Evolutionary conservation across 2,329 filamentous ascomycete species (phyloP), one percentile per base, ranked within the genome.

Genomic region (Phaeosphaeria sp.): DNA sequence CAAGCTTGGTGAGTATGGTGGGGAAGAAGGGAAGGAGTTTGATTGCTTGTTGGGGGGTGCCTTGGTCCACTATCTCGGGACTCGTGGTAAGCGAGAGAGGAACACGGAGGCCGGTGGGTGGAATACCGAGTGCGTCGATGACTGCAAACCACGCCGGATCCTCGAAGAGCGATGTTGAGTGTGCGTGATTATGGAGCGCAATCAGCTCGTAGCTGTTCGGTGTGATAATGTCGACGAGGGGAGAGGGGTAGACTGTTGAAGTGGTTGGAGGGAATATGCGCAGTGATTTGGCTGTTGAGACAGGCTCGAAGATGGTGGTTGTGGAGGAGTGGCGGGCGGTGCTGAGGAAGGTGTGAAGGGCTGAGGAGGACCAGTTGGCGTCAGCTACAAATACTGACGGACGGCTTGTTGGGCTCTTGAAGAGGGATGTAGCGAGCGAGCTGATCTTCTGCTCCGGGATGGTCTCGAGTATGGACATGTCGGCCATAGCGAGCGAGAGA

Each of bases 401-500:
- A 81, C 83, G 58, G 6, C 53, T 33, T 8, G 60, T 52, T 27
- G 57, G 45, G 24, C 52, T 50, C 27, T 36, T 51, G 60, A 64
- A 65, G 18, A 67, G 46, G 1, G 39, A 50, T 25, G 63, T 50
- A 21, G 66, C 64, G 11, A 66, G 60, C 11, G 66, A 46, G 24
- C 53, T 43, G 17, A 68, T 66, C 7, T 53, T 60, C 2, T 49
- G 39, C 25, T 64, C 30, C 1, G 76, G 74, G 2, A 80, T 77
- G 6, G 77, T 76, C 65, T 87, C 83, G 40, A 97, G 86, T 67
- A 97, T 94, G 54, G 83, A 86, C 93, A 98, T 97, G 73, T 98
- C 95, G 4, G 94, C 93, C 92, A 97, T 96, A 46, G 93, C 94
- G 61, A 97, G 78, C n/a, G 93, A 84, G 2, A 99, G 86, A 62